Percentiles rank a stretch among this genome's conserved stretches.
Conservation (phyloP, 2,329 filamentous ascomycete species). For the Fonsecaea monophora region DNA sequence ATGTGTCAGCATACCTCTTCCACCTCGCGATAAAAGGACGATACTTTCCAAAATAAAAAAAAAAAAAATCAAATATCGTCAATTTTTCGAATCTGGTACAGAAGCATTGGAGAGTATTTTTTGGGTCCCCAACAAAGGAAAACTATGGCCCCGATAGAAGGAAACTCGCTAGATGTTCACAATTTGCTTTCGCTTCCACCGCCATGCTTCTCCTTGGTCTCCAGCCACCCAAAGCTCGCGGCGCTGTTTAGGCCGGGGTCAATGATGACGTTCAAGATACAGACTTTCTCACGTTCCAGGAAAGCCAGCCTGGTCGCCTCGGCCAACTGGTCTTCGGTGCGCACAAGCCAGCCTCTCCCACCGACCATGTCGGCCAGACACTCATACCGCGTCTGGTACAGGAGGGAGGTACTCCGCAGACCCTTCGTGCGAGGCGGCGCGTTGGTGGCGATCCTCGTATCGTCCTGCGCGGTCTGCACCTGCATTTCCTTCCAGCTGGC, state of each 20-base stretch:
- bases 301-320: slow-evolving; percentile 60
- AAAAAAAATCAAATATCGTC: too few species aligned
- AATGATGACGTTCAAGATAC: slow-evolving; percentile 63
- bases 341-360: slow-evolving; percentile 60
- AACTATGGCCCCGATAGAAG: neutral
- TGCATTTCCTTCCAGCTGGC: slow-evolving; percentile 56
- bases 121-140: too few species aligned
- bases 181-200: slow-evolving; percentile 24
- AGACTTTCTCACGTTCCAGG: slow-evolving; percentile 51
- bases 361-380: slow-evolving; percentile 63
- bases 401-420: slow-evolving; percentile 58
- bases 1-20: too few species aligned
- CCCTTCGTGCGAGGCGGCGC: slow-evolving; percentile 38
- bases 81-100: too few species aligned
- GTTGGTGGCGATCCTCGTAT: slow-evolving; percentile 35
- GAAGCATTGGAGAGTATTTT: neutral
- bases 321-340: slow-evolving; percentile 59
- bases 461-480: slow-evolving; percentile 47
- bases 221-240: slow-evolving; percentile 49
- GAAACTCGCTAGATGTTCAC: slow-evolving; percentile 4
- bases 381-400: slow-evolving; percentile 63
- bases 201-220: slow-evolving; percentile 39
- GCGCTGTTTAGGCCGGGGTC: slow-evolving; percentile 57
- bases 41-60: too few species aligned
- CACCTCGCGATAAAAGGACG: too few species aligned